Base-by-base conservation (phyloP, 106 monocot species). In the Allium cepa region DNA sequence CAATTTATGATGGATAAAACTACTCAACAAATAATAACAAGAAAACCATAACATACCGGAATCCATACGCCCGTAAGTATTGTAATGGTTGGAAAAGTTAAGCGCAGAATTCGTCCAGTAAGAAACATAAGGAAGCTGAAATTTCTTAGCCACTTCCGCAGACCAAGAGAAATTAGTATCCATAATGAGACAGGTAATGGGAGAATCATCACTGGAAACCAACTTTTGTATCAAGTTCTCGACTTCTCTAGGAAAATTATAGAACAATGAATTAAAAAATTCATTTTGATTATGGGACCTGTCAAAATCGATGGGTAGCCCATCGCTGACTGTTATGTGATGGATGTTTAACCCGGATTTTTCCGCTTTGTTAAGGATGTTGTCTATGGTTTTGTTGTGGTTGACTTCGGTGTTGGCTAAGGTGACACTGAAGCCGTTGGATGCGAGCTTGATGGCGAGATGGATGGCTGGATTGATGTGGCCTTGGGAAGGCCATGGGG, bases 111-210 rank as follows among this genome's bases (percentile, higher is more conserved):
- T 81, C 2, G 85, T 93, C 92, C 92, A 93, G 64, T 85, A 86
- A 9, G 93, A 84, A 1, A 86, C 70, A 56, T 84, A 80, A 4
- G 70, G 73, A 17, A 89, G 6, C 15, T 79, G 70, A 4, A 89
- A 53, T 67, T 79, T 83, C 70, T 75, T 67, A 3, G 79, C 73
- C 1, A 89, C 11, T 11, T 82, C 73, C 3, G 73, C 57, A 3
- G 89, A 84, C 93, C 93, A 93, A 0, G 85, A 80, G 68, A 88
- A 85, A 77, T 85, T 85, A 7, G 92, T 93, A 49, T 93, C 92
- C 46, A 76, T 76, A 22, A 92, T 65, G 51, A 92, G 57, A 53
- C 79, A 80, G 4, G 91, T 71, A 36, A 72, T 17, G 4, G 79
- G 79, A 2, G 69, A 61, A 12, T 28, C 59, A 22, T 22, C 22